These are phyloP conservation scores for Emydomyces testavorans DNA, from an alignment of 2,329 filamentous ascomycete genomes.

Conservation along the genomic window DNA sequence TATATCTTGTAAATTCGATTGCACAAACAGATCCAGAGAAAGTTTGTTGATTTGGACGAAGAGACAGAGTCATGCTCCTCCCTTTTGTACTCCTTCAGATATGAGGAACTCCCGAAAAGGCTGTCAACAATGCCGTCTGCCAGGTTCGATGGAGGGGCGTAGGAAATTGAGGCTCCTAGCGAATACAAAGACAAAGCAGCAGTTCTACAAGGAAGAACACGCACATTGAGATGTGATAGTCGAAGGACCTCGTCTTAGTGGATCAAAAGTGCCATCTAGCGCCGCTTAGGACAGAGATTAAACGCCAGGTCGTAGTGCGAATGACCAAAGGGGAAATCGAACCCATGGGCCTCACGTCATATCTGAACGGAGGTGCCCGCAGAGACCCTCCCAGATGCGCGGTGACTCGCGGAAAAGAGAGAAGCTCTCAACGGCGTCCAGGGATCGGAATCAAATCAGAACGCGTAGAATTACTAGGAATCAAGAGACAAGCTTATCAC, in stretches of 20 bases:
- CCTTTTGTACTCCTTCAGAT: constrained; percentile 10
- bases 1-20: not conserved
- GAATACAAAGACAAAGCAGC: constrained; percentile 6
- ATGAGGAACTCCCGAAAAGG: not conserved
- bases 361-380: constrained; percentile 1
- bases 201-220: not conserved
- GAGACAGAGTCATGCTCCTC: not conserved
- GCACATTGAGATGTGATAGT: not conserved
- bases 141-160: not conserved
- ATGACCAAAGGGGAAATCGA: not conserved
- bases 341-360: constrained; percentile 4
- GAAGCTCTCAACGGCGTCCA: constrained; percentile 3
- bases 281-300: constrained; percentile 4
- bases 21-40: constrained; percentile 4
- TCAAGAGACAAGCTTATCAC: not conserved
- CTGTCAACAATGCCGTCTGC: not conserved
- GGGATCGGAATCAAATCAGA: constrained; percentile 8
- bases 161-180: constrained; percentile 1
- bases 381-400: not conserved
- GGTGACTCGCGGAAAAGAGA: not conserved
- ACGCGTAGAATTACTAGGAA: not conserved
- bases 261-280: constrained; percentile 1
- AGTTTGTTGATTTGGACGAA: not conserved
- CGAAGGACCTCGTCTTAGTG: constrained; percentile 6
- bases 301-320: not conserved